Base-by-base conservation (phyloP, 805 yeast species). In the Pichia ethanolica region DNA sequence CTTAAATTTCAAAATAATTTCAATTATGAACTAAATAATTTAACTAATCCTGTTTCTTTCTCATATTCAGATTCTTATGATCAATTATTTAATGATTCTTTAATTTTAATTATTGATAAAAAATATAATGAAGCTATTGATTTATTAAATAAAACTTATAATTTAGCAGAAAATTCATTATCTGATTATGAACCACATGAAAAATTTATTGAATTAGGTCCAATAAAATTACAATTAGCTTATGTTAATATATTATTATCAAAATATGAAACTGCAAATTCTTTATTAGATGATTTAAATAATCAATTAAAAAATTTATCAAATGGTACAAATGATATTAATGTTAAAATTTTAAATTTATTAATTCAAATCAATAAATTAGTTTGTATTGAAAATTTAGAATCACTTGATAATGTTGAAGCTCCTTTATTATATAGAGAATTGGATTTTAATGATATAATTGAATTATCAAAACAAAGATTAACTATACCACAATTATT, bases 161-260 rank as follows among this genome's bases (percentile, higher is more conserved):
- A 64, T 12, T 54, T 65, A 20, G 78, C 83, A 55, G 54, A 61
- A 40, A 56, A 53, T 4, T 70, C 67, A 26, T 63, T 69, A 47
- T 53, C 58, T n/a, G 77, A 71, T 28, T 65, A 70, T 43, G 68
- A 73, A 30, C 68, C 65, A 7, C 74, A 71, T 8, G 86, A 82
- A 51, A 66, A 72, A 45, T 60, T 67, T 5, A 57, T 64, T 39
- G 88, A 83, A 58, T 59, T 78, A n/a, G 70, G 76, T 33, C 85
- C 91, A 27, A 83, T 83, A 25, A 63, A 73, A 50, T 62, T 82
- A 41, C 84, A 85, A 54, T 75, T 75, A 33, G 82, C 86, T 3
- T 82, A 74, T 56, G 75, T 78, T 20, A 65, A 77, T 46, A 73
- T 71, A 36, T 49, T 67, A 13, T 43, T 54, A 37, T 75, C 75